phyloP scores from a whole-genome alignment of 148 eudicot genomes.

The Bassia scoparia region DNA sequence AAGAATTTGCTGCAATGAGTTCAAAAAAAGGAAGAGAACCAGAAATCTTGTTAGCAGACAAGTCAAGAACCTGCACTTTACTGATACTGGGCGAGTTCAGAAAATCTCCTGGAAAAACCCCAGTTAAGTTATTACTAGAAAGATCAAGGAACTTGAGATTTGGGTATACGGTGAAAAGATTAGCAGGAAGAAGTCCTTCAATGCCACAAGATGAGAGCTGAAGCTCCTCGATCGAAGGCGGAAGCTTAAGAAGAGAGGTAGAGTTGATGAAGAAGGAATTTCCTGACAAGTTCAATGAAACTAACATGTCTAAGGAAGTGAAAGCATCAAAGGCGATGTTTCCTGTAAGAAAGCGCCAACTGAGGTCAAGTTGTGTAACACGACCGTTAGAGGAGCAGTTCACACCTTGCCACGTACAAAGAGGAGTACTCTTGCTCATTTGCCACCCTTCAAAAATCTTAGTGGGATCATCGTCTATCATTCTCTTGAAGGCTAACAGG shows the following conservation, averaged over 20 bases:
- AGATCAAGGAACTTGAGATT: conserved; percentile 57
- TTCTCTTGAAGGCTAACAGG: conserved; percentile 65
- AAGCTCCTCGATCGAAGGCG: conserved; percentile 47
- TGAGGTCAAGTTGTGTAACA: conserved; percentile 64
- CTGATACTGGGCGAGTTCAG: conserved; percentile 20
- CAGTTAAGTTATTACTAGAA: conserved; percentile 64
- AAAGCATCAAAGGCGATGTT: conserved; percentile 48
- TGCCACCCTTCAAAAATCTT: conserved; percentile 57
- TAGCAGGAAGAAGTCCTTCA: conserved; percentile 51
- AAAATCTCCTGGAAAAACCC: conserved; percentile 41
- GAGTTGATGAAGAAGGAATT: conserved; percentile 59
- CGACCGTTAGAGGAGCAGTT: conserved; percentile 54
- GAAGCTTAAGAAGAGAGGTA: conserved; percentile 58
- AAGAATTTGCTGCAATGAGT: conserved; percentile 34
- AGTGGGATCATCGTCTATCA: conserved; percentile 52
- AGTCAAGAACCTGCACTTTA: conserved; percentile 56
- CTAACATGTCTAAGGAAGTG: conserved; percentile 53
- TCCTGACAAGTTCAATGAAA: conserved; percentile 55
- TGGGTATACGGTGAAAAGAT: conserved; percentile 39
- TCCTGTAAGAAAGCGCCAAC: conserved; percentile 53
- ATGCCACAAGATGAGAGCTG: conserved; percentile 53
- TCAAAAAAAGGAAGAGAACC: conserved; percentile 37
- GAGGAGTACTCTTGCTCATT: conserved; percentile 29
- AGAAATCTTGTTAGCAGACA: conserved; percentile 54
- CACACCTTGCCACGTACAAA: conserved; percentile 73